Evolutionary conservation across 2,329 filamentous ascomycete species (phyloP).

Genomic region (Colletotrichum australisinense): DNA sequence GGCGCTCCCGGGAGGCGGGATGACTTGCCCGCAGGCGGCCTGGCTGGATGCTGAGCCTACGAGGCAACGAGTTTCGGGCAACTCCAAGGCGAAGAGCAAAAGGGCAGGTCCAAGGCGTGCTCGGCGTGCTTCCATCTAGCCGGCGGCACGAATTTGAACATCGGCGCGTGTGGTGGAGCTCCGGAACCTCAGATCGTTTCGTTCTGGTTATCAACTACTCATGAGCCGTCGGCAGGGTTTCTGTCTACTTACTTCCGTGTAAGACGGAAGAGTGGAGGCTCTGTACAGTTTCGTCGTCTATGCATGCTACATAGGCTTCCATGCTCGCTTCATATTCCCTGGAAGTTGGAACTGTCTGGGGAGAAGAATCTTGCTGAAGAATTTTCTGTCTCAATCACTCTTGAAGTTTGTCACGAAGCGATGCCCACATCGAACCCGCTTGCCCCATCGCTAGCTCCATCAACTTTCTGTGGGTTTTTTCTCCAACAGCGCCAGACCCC

Average conservation of each 20-base stretch:
- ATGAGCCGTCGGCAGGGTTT: neutral
- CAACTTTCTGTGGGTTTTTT: neutral
- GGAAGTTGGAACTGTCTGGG: neutral
- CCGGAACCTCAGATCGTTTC: neutral
- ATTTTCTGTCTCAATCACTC: neutral
- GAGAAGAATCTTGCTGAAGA: constrained; percentile 6
- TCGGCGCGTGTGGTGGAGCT: neutral
- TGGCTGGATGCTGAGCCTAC: neutral
- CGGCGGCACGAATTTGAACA: neutral
- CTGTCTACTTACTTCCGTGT: neutral
- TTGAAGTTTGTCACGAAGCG: neutral
- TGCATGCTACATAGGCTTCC: neutral
- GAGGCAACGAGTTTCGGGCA: too few relatives aligned
- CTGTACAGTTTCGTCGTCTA: neutral
- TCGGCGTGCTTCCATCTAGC: neutral
- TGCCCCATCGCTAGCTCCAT: constrained; percentile 1
- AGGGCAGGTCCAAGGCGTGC: neutral
- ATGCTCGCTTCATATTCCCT: neutral
- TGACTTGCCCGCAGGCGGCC: too few relatives aligned
- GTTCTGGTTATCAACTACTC: neutral
- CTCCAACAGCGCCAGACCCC: neutral
- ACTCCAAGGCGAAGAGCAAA: too few relatives aligned
- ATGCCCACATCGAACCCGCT: constrained; percentile 5
- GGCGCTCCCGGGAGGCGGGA: neutral
- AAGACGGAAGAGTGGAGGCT: constrained; percentile 20